Evolutionary conservation across 768 basidiomycete species (phyloP), one percentile per base, ranked within the genome.

Genomic region (Xerocomellus amylosporus): DNA sequence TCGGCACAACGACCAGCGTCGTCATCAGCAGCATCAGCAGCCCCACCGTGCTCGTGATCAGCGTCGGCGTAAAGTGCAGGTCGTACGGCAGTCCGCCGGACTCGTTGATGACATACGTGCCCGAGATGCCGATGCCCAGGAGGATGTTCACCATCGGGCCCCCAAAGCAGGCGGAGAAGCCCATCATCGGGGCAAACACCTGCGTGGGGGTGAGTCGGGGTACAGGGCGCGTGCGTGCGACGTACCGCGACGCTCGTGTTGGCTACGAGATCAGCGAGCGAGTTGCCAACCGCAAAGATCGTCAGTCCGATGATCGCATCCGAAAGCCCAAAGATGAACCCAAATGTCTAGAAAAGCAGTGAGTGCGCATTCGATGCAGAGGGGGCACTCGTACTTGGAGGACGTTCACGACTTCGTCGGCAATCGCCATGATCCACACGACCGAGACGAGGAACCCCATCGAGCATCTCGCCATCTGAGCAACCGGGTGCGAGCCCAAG

Each of bases 391-490:
- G 22, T 53, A 95, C 95, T 76, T 88, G 86, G 10, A 98, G 79
- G 12, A 98, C 86, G 45, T 88, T 81, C 30, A 98, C 93, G 2
- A 96, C 93, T 68, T 98, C 95, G 67, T 97, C 94, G 1, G 95
- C 94, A 45, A 98, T 94, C 7, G 90, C 93, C 85, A 98, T 95
- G 62, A 99, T 98, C 96, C 97, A 99, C 8, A 98, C 86, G 56
- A 98, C 83, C 3, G 93, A 80, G 26, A 96, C 87, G 20, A 86
- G 68, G 73, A 99, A 99, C 0, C 97, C 96, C 79, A 95, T 86
- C 22, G 85, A 87, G 65, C 93, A 96, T 10, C 94, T 80, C 10
- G 81, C 77, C 72, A 93, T 78, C 53, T 83, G 79, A 43, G 82
- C 78, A 14, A 79, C 64, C 6, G 79, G 75, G 57, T 83, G 77